phyloP scores from a whole-genome alignment of 306 rosid species.

The Phaseolus lunatus region DNA sequence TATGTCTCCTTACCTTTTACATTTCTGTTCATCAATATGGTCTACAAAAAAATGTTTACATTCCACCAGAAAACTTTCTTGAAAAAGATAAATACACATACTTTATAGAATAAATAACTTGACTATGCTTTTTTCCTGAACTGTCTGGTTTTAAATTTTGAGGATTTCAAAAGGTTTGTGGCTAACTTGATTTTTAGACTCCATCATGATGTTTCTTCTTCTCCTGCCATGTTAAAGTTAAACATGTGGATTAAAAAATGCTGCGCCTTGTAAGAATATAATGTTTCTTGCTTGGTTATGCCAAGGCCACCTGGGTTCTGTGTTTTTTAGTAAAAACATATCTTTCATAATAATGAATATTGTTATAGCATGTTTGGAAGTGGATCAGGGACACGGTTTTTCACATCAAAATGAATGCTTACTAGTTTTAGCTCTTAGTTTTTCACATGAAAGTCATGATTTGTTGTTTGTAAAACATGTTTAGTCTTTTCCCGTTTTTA shows the following conservation, averaged over 20 bases:
- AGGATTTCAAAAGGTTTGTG: background rate
- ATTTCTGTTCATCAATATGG: constrained; percentile 7
- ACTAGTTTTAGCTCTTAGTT: background rate
- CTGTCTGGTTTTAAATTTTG: constrained; percentile 9
- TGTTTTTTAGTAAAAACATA: background rate
- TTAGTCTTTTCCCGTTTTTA: background rate
- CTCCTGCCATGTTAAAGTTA: constrained; percentile 5
- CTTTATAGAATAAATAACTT: background rate
- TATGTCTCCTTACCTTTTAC: constrained; percentile 41
- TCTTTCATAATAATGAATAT: background rate
- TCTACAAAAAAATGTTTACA: background rate
- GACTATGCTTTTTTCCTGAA: background rate
- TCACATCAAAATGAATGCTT: background rate
- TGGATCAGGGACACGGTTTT: background rate
- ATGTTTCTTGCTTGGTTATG: too few relatives aligned
- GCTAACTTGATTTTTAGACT: constrained; percentile 12
- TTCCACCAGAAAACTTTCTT: constrained; percentile 16
- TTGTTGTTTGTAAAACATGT: background rate
- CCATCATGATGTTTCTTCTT: constrained; percentile 21
- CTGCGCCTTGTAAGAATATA: background rate
- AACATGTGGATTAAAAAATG: background rate
- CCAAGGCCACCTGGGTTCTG: background rate
- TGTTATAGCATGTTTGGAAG: background rate
- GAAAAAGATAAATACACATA: constrained; percentile 5
- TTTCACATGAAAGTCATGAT: background rate